Evolutionary conservation across 257 asterid species (phyloP).

Genomic region (Solanum appendiculatum): DNA sequence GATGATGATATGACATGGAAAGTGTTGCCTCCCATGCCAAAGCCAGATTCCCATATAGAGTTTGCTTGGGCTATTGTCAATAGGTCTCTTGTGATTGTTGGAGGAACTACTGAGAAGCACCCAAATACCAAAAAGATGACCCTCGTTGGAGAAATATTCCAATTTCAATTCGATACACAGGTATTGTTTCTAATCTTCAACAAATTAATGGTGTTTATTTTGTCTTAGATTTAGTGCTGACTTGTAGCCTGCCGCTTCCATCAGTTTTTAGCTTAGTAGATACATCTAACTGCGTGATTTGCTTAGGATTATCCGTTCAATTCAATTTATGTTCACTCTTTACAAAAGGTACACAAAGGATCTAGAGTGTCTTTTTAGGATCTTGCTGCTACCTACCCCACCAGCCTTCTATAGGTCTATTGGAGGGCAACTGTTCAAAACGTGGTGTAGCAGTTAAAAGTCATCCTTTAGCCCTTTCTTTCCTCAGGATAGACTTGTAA

Average conservation of each 20-base stretch:
- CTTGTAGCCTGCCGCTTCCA: background rate
- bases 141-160: slow-evolving; percentile 77
- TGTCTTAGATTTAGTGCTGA: background rate
- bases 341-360: background rate
- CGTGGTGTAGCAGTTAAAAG: background rate
- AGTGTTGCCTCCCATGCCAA: slow-evolving; percentile 80
- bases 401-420: background rate
- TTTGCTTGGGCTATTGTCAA: slow-evolving; percentile 83
- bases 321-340: background rate
- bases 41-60: slow-evolving; percentile 93
- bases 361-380: background rate
- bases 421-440: background rate
- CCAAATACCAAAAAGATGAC: slow-evolving; percentile 79
- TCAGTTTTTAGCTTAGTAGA: background rate
- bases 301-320: background rate
- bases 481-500: background rate
- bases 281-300: background rate
- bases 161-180: slow-evolving; percentile 58
- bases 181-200: slow-evolving; percentile 17
- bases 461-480: background rate
- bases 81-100: slow-evolving; percentile 59
- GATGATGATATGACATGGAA: slow-evolving; percentile 84
- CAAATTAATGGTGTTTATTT: background rate
- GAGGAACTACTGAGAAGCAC: slow-evolving; percentile 96
- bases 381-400: background rate